Evolutionary conservation across 352 stramenopile species (phyloP).

Genomic region (Globisporangium polare): DNA sequence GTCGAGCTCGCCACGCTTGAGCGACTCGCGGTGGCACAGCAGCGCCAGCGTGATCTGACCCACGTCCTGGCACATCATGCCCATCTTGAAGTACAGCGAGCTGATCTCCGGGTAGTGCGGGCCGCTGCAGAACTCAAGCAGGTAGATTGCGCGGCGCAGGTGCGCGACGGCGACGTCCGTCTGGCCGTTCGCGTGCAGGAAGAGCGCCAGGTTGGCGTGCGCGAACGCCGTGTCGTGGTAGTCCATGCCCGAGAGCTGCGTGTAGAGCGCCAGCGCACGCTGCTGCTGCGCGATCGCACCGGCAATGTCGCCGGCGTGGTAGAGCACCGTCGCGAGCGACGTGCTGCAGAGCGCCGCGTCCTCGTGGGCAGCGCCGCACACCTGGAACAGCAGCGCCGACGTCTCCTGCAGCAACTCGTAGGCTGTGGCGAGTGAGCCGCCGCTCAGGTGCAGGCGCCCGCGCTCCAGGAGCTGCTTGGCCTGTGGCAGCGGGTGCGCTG

Average conservation of each 20-base stretch:
- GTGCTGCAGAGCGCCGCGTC: conserved; percentile 91
- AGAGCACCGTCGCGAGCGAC: conserved; percentile 90
- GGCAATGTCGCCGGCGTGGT: conserved; percentile 88
- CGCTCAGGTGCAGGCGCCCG: conserved; percentile 77
- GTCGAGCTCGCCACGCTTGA: conserved; percentile 85
- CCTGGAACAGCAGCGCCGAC: conserved; percentile 91
- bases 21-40: conserved; percentile 83
- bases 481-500: conserved; percentile 67
- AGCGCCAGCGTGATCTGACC: conserved; percentile 85
- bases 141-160: conserved; percentile 89
- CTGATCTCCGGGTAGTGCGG: conserved; percentile 89
- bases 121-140: conserved; percentile 91
- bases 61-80: conserved; percentile 92
- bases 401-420: conserved; percentile 90
- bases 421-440: conserved; percentile 65
- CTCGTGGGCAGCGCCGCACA: conserved; percentile 91
- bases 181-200: conserved; percentile 86
- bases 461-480: conserved; percentile 87
- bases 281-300: conserved; percentile 88
- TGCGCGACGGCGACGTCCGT: conserved; percentile 86
- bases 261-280: conserved; percentile 89
- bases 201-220: conserved; percentile 90
- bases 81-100: conserved; percentile 92
- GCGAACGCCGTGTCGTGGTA: conserved; percentile 89
- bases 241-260: conserved; percentile 92